Evolutionary conservation across 2,329 filamentous ascomycete species (phyloP).

Genomic region (Aspergillus sp.): DNA sequence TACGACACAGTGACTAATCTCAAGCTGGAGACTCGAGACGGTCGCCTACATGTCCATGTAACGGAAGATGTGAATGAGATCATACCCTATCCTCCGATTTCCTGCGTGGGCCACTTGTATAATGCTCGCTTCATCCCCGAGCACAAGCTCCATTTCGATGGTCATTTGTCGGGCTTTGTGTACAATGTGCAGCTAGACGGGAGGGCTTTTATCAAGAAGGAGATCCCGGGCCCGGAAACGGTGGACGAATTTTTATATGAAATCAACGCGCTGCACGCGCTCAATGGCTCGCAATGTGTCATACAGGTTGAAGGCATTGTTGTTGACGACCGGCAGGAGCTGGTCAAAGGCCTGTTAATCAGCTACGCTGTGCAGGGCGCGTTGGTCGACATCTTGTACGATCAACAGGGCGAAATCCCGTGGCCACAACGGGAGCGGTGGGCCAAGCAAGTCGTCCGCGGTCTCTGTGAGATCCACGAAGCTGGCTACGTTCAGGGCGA

Average conservation of each 20-base stretch:
- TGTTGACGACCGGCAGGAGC: constrained; percentile 62
- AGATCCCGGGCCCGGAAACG: constrained; percentile 90
- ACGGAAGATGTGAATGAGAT: constrained; percentile 97
- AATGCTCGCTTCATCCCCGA: constrained; percentile 51
- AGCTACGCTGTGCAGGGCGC: constrained; percentile 78
- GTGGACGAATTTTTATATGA: constrained; percentile 97
- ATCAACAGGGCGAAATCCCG: constrained; percentile 52
- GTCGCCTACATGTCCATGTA: constrained; percentile 86
- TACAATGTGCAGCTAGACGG: constrained; percentile 75
- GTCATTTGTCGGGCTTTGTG: constrained; percentile 92
- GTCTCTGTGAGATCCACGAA: constrained; percentile 87
- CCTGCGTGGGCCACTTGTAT: constrained; percentile 62
- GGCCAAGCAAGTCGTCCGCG: constrained; percentile 84
- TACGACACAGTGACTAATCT: constrained; percentile 94
- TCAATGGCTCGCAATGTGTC: constrained; percentile 64
- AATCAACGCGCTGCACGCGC: constrained; percentile 79
- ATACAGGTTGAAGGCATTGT: constrained; percentile 83
- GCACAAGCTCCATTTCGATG: constrained; percentile 70
- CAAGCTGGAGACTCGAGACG: constrained; percentile 80
- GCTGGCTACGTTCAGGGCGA: constrained; percentile 95
- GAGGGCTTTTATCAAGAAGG: constrained; percentile 80
- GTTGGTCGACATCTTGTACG: constrained; percentile 83
- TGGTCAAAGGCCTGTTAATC: constrained; percentile 82
- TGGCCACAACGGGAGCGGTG: constrained; percentile 74
- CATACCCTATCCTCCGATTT: constrained; percentile 69